These are phyloP conservation scores for Annulohypoxylon truncatum DNA, from an alignment of 2,329 filamentous ascomycete species.

Conservation along the genomic window DNA sequence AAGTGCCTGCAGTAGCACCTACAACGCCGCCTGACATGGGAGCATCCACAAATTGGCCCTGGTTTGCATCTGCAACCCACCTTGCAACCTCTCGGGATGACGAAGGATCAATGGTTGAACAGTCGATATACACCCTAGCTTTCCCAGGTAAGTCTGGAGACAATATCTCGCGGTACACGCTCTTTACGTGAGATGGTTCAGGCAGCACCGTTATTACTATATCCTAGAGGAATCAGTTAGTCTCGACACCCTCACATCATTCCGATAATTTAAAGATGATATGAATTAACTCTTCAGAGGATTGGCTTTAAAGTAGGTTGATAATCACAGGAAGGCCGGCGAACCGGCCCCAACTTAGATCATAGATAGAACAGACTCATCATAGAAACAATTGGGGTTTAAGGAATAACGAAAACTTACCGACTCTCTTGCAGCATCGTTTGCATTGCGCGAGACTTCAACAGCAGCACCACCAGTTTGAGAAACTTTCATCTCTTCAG, in stretches of 20 bases:
- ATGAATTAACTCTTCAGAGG: slow-evolving; percentile 66
- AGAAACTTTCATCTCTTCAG: slow-evolving; percentile 59
- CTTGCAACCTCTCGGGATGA: slow-evolving; percentile 83
- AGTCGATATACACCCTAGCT: slow-evolving; percentile 89
- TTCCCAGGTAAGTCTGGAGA: slow-evolving; percentile 62
- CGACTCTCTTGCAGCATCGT: slow-evolving; percentile 63
- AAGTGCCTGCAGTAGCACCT: slow-evolving; percentile 84
- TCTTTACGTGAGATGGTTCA: slow-evolving; percentile 86
- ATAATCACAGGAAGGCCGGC: slow-evolving; percentile 72
- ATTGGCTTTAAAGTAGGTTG: slow-evolving; percentile 74
- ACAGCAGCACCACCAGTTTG: slow-evolving; percentile 59
- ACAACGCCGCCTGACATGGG: slow-evolving; percentile 98
- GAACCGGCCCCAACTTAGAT: slow-evolving; percentile 78
- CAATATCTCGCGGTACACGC: slow-evolving; percentile 83
- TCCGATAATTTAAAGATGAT: slow-evolving; percentile 14
- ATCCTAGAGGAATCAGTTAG: slow-evolving; percentile 67
- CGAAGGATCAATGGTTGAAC: slow-evolving; percentile 93
- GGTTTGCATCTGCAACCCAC: slow-evolving; percentile 70
- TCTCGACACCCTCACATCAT: slow-evolving; percentile 1
- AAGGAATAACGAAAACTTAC: slow-evolving; percentile 54
- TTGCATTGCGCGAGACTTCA: slow-evolving; percentile 58
- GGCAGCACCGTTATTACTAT: slow-evolving; percentile 90
- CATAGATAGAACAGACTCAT: slow-evolving; percentile 64
- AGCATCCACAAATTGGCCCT: slow-evolving; percentile 88
- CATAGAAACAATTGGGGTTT: slow-evolving; percentile 44